Percentiles rank a stretch among this genome's conserved stretches.
phyloP scores from a whole-genome alignment of 345 rosid genomes.

The Noccaea bulbosa region DNA sequence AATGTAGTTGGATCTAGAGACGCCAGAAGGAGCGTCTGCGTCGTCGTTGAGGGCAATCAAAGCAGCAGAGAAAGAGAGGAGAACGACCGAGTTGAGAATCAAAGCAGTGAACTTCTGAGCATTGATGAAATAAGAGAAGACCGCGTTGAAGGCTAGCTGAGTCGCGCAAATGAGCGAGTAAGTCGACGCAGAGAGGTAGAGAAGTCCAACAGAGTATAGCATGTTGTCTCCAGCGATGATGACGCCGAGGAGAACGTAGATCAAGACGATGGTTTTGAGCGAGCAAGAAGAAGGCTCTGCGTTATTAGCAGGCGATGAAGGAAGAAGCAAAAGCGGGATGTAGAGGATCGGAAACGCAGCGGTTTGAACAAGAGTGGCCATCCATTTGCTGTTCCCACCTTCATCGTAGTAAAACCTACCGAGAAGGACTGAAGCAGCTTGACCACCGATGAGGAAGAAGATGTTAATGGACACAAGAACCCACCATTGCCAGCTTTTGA shows the following conservation, averaged over 20 bases:
- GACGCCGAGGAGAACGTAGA: conserved; percentile 68
- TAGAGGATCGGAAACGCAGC: conserved; percentile 72
- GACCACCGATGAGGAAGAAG: conserved; percentile 63
- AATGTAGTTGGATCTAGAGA: conserved; percentile 44
- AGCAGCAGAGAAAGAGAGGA: conserved; percentile 77
- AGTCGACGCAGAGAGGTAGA: conserved; percentile 78
- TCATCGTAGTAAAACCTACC: conserved; percentile 37
- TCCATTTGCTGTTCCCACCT: conserved; percentile 49
- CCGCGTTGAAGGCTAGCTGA: conserved; percentile 85
- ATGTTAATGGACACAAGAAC: conserved; percentile 47
- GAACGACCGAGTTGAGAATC: conserved; percentile 69
- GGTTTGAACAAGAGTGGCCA: conserved; percentile 45
- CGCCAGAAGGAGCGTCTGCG: conserved; percentile 59
- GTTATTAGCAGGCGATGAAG: conserved; percentile 25
- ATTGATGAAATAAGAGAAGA: conserved; percentile 82
- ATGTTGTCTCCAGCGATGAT: conserved; percentile 73
- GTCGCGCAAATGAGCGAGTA: conserved; percentile 90
- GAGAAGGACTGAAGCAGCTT: conserved; percentile 65
- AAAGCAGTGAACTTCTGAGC: conserved; percentile 81
- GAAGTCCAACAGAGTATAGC: conserved; percentile 79
- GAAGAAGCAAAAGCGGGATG: conserved; percentile 58
- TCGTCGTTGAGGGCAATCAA: conserved; percentile 73
- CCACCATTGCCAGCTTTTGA: conserved; percentile 78
- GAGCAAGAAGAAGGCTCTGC: conserved; percentile 44
- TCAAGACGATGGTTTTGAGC: conserved; percentile 42